Conservation (phyloP, 2,329 filamentous ascomycete genomes). For the Fusarium humuli region DNA sequence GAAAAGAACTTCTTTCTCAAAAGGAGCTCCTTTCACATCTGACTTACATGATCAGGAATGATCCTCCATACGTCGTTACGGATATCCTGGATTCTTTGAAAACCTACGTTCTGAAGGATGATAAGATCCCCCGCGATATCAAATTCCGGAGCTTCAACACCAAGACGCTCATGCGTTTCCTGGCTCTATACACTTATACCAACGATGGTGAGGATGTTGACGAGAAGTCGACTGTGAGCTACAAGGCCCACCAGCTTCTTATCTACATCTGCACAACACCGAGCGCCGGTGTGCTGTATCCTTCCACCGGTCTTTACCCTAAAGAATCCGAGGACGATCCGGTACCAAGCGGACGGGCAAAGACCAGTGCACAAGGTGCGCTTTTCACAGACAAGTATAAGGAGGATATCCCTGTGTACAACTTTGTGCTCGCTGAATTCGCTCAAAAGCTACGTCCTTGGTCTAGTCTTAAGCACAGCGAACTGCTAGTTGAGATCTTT, state of each 20-base stretch:
- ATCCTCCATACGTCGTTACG: conserved; percentile 78
- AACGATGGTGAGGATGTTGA: conserved; percentile 58
- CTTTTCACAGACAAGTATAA: conserved; percentile 76
- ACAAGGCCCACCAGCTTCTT: conserved; percentile 80
- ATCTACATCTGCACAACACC: conserved; percentile 78
- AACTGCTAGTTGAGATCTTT: conserved; percentile 85
- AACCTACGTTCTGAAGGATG: conserved; percentile 78
- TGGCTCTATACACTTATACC: conserved; percentile 75
- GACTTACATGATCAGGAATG: conserved; percentile 81
- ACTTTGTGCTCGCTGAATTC: conserved; percentile 82
- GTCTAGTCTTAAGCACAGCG: conserved; percentile 81
- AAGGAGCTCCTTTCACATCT: conserved; percentile 85
- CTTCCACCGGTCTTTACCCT: conserved; percentile 87
- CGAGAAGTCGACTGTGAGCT: conserved; percentile 65
- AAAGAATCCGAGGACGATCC: conserved; percentile 69
- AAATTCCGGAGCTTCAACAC: conserved; percentile 84
- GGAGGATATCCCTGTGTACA: conserved; percentile 78
- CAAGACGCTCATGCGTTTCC: conserved; percentile 77
- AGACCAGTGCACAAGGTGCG: conserved; percentile 71
- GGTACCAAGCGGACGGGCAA: conserved; percentile 49
- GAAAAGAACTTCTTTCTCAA: conserved; percentile 83
- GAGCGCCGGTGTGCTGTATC: conserved; percentile 78
- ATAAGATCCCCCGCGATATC: conserved; percentile 75
- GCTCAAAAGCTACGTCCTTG: conserved; percentile 84
- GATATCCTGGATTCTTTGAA: conserved; percentile 81